Evolutionary conservation across 2,329 filamentous ascomycete species (phyloP), one percentile per base, ranked within the genome.

Genomic region (Fusarium nematophilum): DNA sequence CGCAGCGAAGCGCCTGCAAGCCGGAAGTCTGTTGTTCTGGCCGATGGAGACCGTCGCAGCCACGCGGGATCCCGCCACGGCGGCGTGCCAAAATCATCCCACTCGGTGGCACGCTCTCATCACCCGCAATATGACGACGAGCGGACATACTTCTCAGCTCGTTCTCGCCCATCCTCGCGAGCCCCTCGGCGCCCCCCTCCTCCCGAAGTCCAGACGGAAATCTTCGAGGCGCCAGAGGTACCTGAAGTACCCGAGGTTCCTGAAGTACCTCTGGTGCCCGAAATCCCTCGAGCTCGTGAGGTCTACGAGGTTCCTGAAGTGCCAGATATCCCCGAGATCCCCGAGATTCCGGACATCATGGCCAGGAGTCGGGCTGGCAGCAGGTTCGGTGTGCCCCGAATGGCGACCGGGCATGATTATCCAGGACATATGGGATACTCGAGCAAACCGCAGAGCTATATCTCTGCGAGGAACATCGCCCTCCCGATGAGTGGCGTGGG

Each of bases 81-180:
- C 48, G 59, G 65, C 27, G 59, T 69, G 33, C 70, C 73, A 26
- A 71, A 62, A 59, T 66, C 70, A 23, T 62, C 61, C 6, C 62
- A 62, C 38, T 65, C 66, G 18, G 62, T 61, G 25, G 53, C 57
- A 15, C 69, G 64, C 21, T 64, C 66, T n/a, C 58, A 69, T 33
- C 55, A 61, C 17, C 48, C 65, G 14, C 39, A 59, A 17, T 67
- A 71, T 26, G 67, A 76, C 44, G 60, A 71, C 9, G 80, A 82
- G 9, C 72, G 72, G 13, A 78, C 77, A 29, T 82, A 79, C 54
- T 75, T 79, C 46, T 82, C 81, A 9, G 73, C 77, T 3, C 73
- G 76, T 10, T 70, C 68, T 17, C 69, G 63, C 21, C 65, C 68
- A 34, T 69, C 69, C 9, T 68, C 69, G 11, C 52, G 54, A 48